A percentile compares a stretch with the other conserved stretches of the same genome.
Conservation (phyloP, 306 rosid genomes). For the Carpinus viminea region DNA sequence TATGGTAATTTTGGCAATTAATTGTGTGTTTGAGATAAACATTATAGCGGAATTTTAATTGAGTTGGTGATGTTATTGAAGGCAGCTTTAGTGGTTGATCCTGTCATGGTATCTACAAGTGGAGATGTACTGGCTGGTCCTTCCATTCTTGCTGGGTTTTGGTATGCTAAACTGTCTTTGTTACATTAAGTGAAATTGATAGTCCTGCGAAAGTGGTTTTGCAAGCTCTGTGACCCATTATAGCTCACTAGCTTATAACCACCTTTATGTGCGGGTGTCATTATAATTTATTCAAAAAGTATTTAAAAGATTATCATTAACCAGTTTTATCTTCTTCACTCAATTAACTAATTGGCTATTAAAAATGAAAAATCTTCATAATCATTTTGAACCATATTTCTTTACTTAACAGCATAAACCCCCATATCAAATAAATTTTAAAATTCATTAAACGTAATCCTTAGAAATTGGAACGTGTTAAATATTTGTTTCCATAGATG, state of each 20-base stretch:
- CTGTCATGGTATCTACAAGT: slow-evolving; percentile 93
- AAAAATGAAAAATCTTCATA: too few species aligned
- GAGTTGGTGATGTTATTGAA: slow-evolving; percentile 42
- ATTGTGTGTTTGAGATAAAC: slow-evolving; percentile 18
- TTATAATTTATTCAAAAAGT: too few species aligned
- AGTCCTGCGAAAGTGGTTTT: background rate
- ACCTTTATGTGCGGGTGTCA: too few species aligned
- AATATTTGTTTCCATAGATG: too few species aligned
- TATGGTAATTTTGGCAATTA: slow-evolving; percentile 38
- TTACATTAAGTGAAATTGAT: slow-evolving; percentile 19
- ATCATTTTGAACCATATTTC: too few species aligned
- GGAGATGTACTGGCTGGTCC: slow-evolving; percentile 81
- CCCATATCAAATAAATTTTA: too few species aligned
- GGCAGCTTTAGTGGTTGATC: slow-evolving; percentile 97
- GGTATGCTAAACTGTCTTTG: slow-evolving; percentile 43
- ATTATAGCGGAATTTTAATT: slow-evolving; percentile 25
- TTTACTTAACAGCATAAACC: too few species aligned
- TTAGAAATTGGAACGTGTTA: too few species aligned
- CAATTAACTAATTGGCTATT: too few species aligned
- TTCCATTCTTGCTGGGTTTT: slow-evolving; percentile 61
- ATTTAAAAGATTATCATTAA: too few species aligned
- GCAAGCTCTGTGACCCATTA: background rate
- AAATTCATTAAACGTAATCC: too few species aligned
- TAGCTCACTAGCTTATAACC: background rate
- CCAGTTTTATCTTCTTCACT: too few species aligned